Conservation (phyloP, 768 basidiomycete species). For the Lactarius sp. region DNA sequence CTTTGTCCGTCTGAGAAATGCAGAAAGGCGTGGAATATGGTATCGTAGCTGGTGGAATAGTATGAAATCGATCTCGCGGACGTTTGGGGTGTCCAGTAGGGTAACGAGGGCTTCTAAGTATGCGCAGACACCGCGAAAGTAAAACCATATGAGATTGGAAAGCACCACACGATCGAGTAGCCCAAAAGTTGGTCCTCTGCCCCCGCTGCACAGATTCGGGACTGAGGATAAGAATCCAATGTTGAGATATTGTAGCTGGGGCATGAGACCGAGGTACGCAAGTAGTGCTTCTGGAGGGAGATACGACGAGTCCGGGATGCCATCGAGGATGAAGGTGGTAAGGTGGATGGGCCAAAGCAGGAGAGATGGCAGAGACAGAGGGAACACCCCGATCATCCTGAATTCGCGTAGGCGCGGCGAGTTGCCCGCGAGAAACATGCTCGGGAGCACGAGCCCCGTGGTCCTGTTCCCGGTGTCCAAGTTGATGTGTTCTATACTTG, state of each 20-base stretch:
- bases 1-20: too few relatives aligned
- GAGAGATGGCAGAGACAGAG: not conserved
- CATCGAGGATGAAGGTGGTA: not conserved
- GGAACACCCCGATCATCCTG: not conserved
- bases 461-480: not conserved
- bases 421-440: not conserved
- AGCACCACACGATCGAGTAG: too few relatives aligned
- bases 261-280: not conserved
- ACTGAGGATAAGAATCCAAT: not conserved
- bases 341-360: not conserved
- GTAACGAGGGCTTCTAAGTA: too few relatives aligned
- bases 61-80: too few relatives aligned
- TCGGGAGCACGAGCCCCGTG: not conserved
- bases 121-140: too few relatives aligned
- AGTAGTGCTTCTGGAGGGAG: constrained; percentile 1
- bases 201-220: not conserved
- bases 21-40: too few relatives aligned
- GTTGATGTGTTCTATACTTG: not conserved
- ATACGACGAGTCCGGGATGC: not conserved
- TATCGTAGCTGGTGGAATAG: too few relatives aligned
- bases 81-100: too few relatives aligned
- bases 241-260: not conserved
- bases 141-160: too few relatives aligned
- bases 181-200: not conserved
- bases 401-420: not conserved